Conservation (phyloP, 306 rosid species). For the Vicia faba region DNA sequence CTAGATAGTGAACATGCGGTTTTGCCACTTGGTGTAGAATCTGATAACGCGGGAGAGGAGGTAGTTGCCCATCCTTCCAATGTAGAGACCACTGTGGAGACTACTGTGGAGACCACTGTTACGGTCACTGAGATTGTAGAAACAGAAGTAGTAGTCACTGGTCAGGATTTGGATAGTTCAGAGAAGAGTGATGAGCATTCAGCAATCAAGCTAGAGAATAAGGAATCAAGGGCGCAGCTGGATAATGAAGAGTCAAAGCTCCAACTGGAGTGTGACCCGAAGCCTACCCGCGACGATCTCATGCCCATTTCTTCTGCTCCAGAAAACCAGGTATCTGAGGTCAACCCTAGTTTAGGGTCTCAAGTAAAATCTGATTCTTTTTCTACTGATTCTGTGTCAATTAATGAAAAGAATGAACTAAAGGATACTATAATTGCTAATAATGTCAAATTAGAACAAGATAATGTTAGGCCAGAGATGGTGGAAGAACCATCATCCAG, state of each 20-base stretch:
- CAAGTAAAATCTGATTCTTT: constrained; percentile 98
- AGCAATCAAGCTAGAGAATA: constrained; percentile 50
- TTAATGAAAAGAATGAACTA: constrained; percentile 98
- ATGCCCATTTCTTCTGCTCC: constrained; percentile 60
- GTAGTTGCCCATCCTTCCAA: constrained; percentile 35
- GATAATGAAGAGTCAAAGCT: constrained; percentile 48
- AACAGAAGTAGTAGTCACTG: constrained; percentile 44
- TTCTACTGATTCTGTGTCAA: constrained; percentile 98
- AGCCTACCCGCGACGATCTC: constrained; percentile 54
- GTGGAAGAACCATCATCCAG: constrained; percentile 95
- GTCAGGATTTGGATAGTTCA: constrained; percentile 40
- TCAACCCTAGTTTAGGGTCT: constrained; percentile 93
- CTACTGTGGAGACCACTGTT: constrained; percentile 43
- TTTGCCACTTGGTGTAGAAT: constrained; percentile 43
- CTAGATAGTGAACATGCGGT: constrained; percentile 44
- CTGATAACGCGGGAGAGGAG: constrained; percentile 46
- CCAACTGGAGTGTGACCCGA: constrained; percentile 57
- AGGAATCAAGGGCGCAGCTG: constrained; percentile 49
- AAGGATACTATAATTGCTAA: constrained; percentile 98
- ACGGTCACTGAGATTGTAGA: constrained; percentile 45
- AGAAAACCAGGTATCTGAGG: constrained; percentile 98
- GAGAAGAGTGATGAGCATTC: constrained; percentile 50
- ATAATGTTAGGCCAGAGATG: constrained; percentile 89
- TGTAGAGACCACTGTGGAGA: constrained; percentile 43
- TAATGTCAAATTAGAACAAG: constrained; percentile 97